phyloP scores from a whole-genome alignment of 2,329 filamentous ascomycete species.

The Nigrospora osmanthi region DNA sequence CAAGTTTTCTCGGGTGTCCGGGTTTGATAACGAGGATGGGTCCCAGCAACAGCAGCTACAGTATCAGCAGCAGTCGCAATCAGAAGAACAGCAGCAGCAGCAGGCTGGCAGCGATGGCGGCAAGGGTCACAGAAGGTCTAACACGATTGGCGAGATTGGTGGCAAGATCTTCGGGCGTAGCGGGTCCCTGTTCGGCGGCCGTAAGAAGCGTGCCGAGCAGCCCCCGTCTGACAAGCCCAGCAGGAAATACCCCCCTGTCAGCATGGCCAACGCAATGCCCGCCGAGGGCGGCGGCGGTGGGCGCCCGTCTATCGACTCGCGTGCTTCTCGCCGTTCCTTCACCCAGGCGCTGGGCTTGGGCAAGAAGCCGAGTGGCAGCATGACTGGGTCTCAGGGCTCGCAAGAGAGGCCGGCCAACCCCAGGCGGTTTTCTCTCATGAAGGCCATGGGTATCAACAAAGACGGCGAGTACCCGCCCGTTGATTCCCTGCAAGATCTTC shows the following conservation, averaged over 20 bases:
- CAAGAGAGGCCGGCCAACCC: conserved; percentile 42
- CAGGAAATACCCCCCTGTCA: conserved; percentile 79
- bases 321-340: conserved; percentile 59
- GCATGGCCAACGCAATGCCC: conserved; percentile 70
- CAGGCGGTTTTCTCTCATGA: conserved; percentile 66
- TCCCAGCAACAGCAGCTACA: background rate
- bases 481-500: conserved; percentile 43
- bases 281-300: conserved; percentile 32
- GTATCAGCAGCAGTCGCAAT: background rate
- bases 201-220: conserved; percentile 23
- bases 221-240: conserved; percentile 45
- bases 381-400: conserved; percentile 47
- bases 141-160: conserved; percentile 72
- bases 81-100: conserved; percentile 22
- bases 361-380: conserved; percentile 64
- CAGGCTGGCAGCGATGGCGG: conserved; percentile 22
- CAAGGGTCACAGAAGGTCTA: conserved; percentile 60
- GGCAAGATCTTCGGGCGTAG: conserved; percentile 80
- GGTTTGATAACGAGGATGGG: conserved; percentile 45
- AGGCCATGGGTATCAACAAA: conserved; percentile 53
- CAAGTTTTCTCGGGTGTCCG: conserved; percentile 51
- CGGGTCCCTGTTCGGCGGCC: conserved; percentile 69
- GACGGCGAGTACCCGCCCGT: conserved; percentile 40
- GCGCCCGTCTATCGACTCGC: conserved; percentile 64
- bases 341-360: conserved; percentile 50